Conservation (phyloP, 345 rosid genomes). For the Turritis glabra region DNA sequence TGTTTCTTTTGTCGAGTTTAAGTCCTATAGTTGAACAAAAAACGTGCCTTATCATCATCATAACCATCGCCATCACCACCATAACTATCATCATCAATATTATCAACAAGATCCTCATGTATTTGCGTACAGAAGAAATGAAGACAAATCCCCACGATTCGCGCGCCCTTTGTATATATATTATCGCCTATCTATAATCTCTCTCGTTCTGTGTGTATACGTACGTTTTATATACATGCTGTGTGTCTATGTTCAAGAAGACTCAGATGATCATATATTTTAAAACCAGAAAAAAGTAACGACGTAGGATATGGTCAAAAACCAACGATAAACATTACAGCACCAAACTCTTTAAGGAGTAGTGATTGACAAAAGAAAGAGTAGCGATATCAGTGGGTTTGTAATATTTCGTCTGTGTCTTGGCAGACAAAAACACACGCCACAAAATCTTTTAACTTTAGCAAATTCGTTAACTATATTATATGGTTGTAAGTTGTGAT, state of each 20-base stretch:
- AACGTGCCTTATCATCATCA: constrained; percentile 21
- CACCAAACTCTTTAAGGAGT: not conserved
- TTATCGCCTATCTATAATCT: not conserved
- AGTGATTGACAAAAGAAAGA: not conserved
- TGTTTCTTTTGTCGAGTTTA: constrained; percentile 14
- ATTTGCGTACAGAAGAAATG: constrained; percentile 15
- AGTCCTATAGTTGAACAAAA: not conserved
- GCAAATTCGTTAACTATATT: not conserved
- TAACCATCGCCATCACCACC: constrained; percentile 7
- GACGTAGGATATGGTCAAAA: not conserved
- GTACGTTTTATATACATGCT: not conserved
- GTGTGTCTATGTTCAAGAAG: not conserved
- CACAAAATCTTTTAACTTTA: not conserved
- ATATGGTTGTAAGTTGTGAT: not conserved
- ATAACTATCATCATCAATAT: constrained; percentile 17
- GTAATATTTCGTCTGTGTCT: not conserved
- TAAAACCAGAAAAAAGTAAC: not conserved
- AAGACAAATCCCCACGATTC: not conserved
- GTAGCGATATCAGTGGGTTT: not conserved
- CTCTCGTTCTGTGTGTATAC: constrained; percentile 3
- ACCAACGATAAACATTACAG: not conserved
- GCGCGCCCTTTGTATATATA: not conserved
- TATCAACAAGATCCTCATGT: constrained; percentile 14
- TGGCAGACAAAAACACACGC: constrained; percentile 5
- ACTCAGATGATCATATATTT: not conserved